These are phyloP conservation scores for Scleroderma citrinum DNA, from an alignment of 768 basidiomycete species.

Conservation along the genomic window DNA sequence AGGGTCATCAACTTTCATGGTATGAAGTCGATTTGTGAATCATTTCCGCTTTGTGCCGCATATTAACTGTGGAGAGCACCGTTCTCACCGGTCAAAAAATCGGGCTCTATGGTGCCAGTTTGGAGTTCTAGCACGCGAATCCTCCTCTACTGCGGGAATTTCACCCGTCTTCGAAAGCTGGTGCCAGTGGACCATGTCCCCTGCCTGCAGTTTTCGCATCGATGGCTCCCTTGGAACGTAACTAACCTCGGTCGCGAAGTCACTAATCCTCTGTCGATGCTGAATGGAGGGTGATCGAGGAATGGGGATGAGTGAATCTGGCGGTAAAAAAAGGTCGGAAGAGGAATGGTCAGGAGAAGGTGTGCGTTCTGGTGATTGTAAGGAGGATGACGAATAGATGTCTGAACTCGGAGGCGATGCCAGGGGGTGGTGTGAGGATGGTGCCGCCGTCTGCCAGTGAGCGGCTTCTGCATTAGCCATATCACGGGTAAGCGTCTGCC, in stretches of 20 bases:
- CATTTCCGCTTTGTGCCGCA: not conserved
- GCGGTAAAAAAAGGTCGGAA: conserved; percentile 5
- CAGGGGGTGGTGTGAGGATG: conserved; percentile 17
- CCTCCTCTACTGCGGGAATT: conserved; percentile 61
- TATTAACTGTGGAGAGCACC: conserved; percentile 6
- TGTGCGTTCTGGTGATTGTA: conserved; percentile 18
- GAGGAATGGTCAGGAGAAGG: conserved; percentile 21
- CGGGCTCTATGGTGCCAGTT: conserved; percentile 5
- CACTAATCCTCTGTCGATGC: conserved; percentile 10
- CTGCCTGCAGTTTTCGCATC: conserved; percentile 42
- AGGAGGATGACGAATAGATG: conserved; percentile 8
- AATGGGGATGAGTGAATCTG: conserved; percentile 9
- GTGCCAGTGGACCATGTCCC: conserved; percentile 72
- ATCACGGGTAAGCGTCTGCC: conserved; percentile 23
- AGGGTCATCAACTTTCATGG: not conserved
- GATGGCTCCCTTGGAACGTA: conserved; percentile 30
- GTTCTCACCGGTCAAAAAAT: conserved; percentile 25
- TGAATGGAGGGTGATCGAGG: conserved; percentile 7
- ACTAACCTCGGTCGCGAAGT: conserved; percentile 17
- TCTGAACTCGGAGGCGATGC: conserved; percentile 13
- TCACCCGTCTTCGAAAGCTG: conserved; percentile 67
- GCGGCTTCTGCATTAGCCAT: conserved; percentile 23
- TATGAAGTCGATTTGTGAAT: conserved; percentile 6
- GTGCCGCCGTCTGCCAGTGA: conserved; percentile 11
- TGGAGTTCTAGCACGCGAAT: conserved; percentile 43